A percentile compares a stretch with the other conserved stretches of the same genome.
phyloP scores from a whole-genome alignment of 1,284 basidiomycete genomes.

The Boletus austroedulis region DNA sequence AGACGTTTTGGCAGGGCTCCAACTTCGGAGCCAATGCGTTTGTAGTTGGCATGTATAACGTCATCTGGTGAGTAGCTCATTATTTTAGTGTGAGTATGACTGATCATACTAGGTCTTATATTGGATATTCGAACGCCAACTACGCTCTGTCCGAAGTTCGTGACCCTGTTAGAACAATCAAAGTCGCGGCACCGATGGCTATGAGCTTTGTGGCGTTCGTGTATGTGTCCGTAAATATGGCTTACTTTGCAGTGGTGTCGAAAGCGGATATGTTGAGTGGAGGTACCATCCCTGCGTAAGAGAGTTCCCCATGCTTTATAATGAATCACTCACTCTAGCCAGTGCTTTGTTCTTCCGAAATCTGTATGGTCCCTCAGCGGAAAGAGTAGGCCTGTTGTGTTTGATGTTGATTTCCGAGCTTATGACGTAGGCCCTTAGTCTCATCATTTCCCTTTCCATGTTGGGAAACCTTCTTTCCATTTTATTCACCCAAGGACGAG shows the following conservation, averaged over 20 bases:
- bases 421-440: conserved; percentile 51
- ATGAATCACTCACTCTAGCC: neutral
- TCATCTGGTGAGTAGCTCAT: conserved; percentile 52
- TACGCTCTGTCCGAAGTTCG: conserved; percentile 67
- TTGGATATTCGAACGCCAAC: conserved; percentile 69
- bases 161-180: conserved; percentile 65
- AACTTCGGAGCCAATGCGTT: conserved; percentile 50
- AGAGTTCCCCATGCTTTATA: conserved; percentile 10
- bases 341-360: conserved; percentile 69
- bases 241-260: conserved; percentile 67
- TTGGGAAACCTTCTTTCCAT: conserved; percentile 61
- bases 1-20: conserved; percentile 56
- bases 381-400: conserved; percentile 42
- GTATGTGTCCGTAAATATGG: conserved; percentile 64
- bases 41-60: conserved; percentile 60
- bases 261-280: conserved; percentile 63
- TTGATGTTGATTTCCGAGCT: neutral
- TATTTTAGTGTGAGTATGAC: neutral
- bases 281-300: conserved; percentile 60
- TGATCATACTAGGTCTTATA: conserved; percentile 52
- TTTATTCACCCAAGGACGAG: conserved; percentile 62
- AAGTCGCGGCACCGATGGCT: conserved; percentile 61
- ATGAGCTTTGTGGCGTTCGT: conserved; percentile 52
- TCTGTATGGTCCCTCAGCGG: conserved; percentile 56
- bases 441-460: conserved; percentile 59